phyloP scores from a whole-genome alignment of 352 stramenopile genomes.

The Pythium grandisporangium region DNA sequence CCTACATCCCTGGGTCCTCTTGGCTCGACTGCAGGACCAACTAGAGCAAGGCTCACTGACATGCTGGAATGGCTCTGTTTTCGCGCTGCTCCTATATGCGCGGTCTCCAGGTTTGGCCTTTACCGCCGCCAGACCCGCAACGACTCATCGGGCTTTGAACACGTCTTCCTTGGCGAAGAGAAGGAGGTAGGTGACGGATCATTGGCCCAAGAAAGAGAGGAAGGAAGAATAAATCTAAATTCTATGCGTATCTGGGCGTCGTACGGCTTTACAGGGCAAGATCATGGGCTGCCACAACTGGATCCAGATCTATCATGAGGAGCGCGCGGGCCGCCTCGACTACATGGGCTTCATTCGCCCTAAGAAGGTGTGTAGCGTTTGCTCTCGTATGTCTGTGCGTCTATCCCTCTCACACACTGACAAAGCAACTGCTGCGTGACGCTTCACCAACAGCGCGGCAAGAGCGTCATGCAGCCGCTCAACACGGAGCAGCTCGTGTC shows the following conservation, averaged over 20 bases:
- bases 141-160: conserved; percentile 94
- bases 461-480: conserved; percentile 53
- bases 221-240: too few species aligned
- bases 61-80: too few species aligned
- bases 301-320: conserved; percentile 95
- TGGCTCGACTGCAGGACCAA: too few species aligned
- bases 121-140: conserved; percentile 84
- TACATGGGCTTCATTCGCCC: conserved; percentile 93
- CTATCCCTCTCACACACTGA: too few species aligned
- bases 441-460: conserved; percentile 29
- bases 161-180: conserved; percentile 96
- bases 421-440: too few species aligned
- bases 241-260: too few species aligned
- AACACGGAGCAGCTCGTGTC: conserved; percentile 91
- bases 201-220: too few species aligned
- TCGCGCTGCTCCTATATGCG: too few species aligned
- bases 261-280: conserved; percentile 37
- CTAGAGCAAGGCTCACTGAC: not conserved
- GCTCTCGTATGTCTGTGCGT: too few species aligned
- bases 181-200: conserved; percentile 79
- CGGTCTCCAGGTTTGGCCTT: conserved; percentile 88
- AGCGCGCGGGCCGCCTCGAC: conserved; percentile 88
- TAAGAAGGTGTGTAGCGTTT: conserved; percentile 24
- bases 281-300: conserved; percentile 95
- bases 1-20: too few species aligned